Percentiles rank a stretch among this genome's conserved stretches.
Evolutionary conservation across 495 filamentous ascomycete genomes (phyloP).

Genomic region (Aspergillus heteromorphus): DNA sequence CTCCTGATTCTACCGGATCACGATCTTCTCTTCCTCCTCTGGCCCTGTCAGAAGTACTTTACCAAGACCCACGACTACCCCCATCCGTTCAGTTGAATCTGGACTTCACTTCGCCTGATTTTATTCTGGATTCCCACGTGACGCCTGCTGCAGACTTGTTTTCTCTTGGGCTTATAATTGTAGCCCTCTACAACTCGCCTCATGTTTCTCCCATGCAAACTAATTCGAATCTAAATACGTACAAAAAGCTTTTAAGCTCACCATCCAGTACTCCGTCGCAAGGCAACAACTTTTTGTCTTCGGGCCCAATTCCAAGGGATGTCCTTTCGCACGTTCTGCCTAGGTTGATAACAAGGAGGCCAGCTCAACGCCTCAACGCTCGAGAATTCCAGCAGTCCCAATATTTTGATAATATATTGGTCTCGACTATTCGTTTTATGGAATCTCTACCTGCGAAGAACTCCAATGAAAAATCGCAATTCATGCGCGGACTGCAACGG

Average conservation of each 20-base stretch:
- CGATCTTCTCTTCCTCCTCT: slow-evolving; percentile 67
- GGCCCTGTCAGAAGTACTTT: slow-evolving; percentile 75
- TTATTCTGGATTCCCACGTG: slow-evolving; percentile 80
- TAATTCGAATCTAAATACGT: slow-evolving; percentile 68
- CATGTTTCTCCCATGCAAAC: slow-evolving; percentile 81
- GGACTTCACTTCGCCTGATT: slow-evolving; percentile 92
- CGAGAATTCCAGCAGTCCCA: slow-evolving; percentile 88
- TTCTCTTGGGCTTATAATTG: slow-evolving; percentile 79
- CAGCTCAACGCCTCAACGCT: slow-evolving; percentile 80
- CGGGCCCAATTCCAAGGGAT: slow-evolving; percentile 72
- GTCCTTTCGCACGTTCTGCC: slow-evolving; percentile 70
- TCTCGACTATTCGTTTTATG: slow-evolving; percentile 91
- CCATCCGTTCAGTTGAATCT: slow-evolving; percentile 79
- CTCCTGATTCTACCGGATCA: slow-evolving; percentile 62
- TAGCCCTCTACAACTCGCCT: slow-evolving; percentile 89
- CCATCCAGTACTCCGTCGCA: slow-evolving; percentile 70
- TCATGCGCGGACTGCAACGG: slow-evolving; percentile 80
- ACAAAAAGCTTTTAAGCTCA: slow-evolving; percentile 73
- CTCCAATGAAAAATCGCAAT: slow-evolving; percentile 80
- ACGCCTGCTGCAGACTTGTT: slow-evolving; percentile 82
- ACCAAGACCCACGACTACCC: slow-evolving; percentile 79
- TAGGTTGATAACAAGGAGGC: slow-evolving; percentile 74
- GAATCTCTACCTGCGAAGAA: slow-evolving; percentile 89
- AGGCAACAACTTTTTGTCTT: slow-evolving; percentile 77
- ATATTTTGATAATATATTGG: slow-evolving; percentile 94